phyloP scores from a whole-genome alignment of 2,329 filamentous ascomycete genomes.

The Bretziella fagacearum region DNA sequence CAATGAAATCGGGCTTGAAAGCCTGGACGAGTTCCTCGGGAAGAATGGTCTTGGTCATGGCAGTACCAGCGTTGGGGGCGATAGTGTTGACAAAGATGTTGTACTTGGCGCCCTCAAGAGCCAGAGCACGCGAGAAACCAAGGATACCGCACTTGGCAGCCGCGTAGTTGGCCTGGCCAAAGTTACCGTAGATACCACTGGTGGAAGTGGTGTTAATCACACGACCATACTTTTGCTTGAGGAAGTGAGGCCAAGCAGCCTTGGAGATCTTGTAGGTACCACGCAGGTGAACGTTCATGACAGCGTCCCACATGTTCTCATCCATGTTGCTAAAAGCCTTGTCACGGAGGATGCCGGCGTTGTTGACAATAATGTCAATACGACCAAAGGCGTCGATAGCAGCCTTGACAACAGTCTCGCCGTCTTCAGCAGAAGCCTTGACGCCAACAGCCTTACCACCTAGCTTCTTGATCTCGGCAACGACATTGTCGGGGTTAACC shows the following conservation, averaged over 20 bases:
- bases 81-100: constrained; percentile 98
- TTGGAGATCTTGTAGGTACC: constrained; percentile 96
- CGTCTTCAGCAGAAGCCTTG: constrained; percentile 86
- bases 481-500: constrained; percentile 76
- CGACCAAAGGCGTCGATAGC: constrained; percentile 89
- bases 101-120: constrained; percentile 86
- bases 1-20: constrained; percentile 98
- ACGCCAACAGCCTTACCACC: constrained; percentile 84
- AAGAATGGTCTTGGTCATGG: constrained; percentile 86
- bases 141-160: constrained; percentile 86
- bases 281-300: constrained; percentile 79
- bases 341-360: constrained; percentile 91
- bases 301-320: constrained; percentile 79
- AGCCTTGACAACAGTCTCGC: constrained; percentile 75
- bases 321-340: constrained; percentile 98
- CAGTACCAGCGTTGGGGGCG: constrained; percentile 88
- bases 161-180: constrained; percentile 95
- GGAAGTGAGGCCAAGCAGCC: constrained; percentile 92
- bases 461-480: constrained; percentile 76
- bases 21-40: constrained; percentile 96
- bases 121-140: constrained; percentile 83
- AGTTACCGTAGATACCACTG: constrained; percentile 96
- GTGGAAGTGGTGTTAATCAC: constrained; percentile 95
- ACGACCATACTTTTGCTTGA: constrained; percentile 97
- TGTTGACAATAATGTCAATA: constrained; percentile 92